These are phyloP conservation scores for Ustilago shanxiensis DNA, from an alignment of 1,284 basidiomycete species.

Conservation along the genomic window DNA sequence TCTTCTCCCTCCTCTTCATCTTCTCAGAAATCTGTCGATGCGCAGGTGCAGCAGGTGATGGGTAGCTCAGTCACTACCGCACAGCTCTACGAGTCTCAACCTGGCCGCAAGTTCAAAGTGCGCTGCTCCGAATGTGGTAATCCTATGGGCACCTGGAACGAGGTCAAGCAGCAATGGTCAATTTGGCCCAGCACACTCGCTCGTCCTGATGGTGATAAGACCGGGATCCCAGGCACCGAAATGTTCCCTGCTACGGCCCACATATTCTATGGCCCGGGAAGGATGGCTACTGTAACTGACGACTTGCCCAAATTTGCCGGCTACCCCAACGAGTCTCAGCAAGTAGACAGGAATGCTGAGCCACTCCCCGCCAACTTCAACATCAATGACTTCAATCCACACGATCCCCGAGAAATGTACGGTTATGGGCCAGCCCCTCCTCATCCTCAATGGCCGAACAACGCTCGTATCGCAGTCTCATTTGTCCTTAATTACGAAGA, in stretches of 20 bases:
- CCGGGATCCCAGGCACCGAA: slow-evolving; percentile 20
- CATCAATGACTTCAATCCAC: slow-evolving; percentile 37
- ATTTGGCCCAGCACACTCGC: slow-evolving; percentile 57
- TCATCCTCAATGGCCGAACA: slow-evolving; percentile 70
- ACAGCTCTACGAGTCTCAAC: slow-evolving; percentile 47
- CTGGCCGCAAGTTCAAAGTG: slow-evolving; percentile 60
- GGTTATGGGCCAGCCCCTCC: slow-evolving; percentile 70
- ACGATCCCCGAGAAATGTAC: slow-evolving; percentile 58
- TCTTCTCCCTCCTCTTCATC: slow-evolving; percentile 15
- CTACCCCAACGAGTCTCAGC: slow-evolving; percentile 39
- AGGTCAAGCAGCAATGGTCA: slow-evolving; percentile 57
- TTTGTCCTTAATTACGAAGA: slow-evolving; percentile 72
- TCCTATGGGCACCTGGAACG: slow-evolving; percentile 61
- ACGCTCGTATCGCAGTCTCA: slow-evolving; percentile 69
- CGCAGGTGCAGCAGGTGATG: slow-evolving; percentile 19
- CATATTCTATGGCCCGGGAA: slow-evolving; percentile 49
- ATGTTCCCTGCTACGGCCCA: slow-evolving; percentile 33
- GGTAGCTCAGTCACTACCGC: slow-evolving; percentile 27
- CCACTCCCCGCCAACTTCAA: slow-evolving; percentile 32
- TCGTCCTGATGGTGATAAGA: slow-evolving; percentile 37
- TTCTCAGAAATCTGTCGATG: slow-evolving; percentile 4
- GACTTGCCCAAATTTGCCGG: slow-evolving; percentile 43
- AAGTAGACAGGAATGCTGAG: slow-evolving; percentile 34
- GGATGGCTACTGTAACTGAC: slow-evolving; percentile 31
- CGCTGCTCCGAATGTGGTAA: slow-evolving; percentile 61